Evolutionary conservation across 352 stramenopile species (phyloP).

Genomic region (Phytopythium vexans): DNA sequence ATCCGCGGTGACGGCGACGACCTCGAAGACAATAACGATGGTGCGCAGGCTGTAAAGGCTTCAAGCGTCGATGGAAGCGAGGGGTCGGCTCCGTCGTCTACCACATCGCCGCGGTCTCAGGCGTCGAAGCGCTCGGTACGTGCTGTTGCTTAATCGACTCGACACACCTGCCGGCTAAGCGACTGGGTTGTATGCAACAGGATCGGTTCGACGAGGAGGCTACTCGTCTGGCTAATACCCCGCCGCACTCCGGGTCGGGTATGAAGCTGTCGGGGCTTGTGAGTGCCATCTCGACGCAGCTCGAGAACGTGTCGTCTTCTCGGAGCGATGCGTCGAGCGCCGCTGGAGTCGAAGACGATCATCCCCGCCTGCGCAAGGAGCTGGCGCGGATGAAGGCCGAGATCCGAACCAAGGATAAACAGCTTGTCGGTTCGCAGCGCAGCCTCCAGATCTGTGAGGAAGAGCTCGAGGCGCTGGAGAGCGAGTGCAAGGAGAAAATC

Average conservation of each 20-base stretch:
- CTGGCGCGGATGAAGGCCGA: slow-evolving; percentile 46
- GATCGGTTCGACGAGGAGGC: neutral
- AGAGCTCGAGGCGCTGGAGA: slow-evolving; percentile 71
- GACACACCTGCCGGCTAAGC: neutral
- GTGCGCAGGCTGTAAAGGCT: neutral
- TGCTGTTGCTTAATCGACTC: neutral
- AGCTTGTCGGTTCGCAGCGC: slow-evolving; percentile 47
- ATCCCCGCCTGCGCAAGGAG: slow-evolving; percentile 47
- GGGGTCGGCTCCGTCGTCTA: neutral
- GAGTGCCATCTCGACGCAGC: slow-evolving; percentile 25
- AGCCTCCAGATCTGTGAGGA: slow-evolving; percentile 67
- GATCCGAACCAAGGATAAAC: slow-evolving; percentile 59
- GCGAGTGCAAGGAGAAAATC: slow-evolving; percentile 71
- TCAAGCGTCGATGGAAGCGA: neutral
- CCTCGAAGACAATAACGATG: neutral
- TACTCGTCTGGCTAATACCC: slow-evolving; percentile 10
- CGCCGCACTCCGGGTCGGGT: slow-evolving; percentile 24
- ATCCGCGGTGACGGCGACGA: slow-evolving; percentile 3
- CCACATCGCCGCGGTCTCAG: no score
- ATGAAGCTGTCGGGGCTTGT: slow-evolving; percentile 26
- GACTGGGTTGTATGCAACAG: neutral
- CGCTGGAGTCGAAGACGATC: slow-evolving; percentile 19
- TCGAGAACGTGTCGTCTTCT: slow-evolving; percentile 26
- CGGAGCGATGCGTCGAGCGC: slow-evolving; percentile 14
- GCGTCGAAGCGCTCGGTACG: no score